Conservation (phyloP, 2,329 filamentous ascomycete species). For the Nigrospora osmanthi region DNA sequence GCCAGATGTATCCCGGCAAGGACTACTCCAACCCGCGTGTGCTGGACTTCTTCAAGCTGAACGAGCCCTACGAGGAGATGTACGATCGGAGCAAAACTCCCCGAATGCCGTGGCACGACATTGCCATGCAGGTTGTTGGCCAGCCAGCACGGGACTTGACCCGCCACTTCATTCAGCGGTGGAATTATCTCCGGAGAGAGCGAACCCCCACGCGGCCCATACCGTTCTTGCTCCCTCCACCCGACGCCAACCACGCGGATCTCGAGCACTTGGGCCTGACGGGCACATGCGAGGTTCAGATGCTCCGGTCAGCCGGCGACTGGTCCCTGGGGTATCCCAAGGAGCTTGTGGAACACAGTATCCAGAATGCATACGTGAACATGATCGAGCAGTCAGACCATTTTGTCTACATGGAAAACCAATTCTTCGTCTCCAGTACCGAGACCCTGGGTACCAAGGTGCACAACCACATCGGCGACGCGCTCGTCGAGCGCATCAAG, state of each 20-base stretch:
- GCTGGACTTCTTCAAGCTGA: conserved; percentile 87
- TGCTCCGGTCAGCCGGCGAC: conserved; percentile 78
- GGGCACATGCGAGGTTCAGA: conserved; percentile 94
- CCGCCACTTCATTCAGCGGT: conserved; percentile 92
- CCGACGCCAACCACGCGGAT: conserved; percentile 81
- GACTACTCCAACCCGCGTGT: conserved; percentile 97
- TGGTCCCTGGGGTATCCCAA: conserved; percentile 79
- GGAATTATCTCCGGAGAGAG: conserved; percentile 93
- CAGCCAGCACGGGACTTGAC: conserved; percentile 92
- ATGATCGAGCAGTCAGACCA: conserved; percentile 94
- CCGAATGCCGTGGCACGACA: conserved; percentile 98
- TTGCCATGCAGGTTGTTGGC: conserved; percentile 94
- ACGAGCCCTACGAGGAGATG: conserved; percentile 98
- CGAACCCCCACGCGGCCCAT: conserved; percentile 89
- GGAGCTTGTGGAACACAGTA: conserved; percentile 82
- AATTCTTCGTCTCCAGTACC: conserved; percentile 94
- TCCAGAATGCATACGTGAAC: conserved; percentile 91
- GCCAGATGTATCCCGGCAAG: conserved; percentile 93
- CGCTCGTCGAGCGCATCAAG: conserved; percentile 84
- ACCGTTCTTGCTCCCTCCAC: conserved; percentile 86
- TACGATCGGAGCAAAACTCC: conserved; percentile 85
- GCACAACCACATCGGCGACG: conserved; percentile 88
- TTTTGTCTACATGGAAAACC: conserved; percentile 98
- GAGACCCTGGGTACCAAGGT: conserved; percentile 83
- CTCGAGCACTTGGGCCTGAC: conserved; percentile 81